Base-by-base conservation (phyloP, 768 basidiomycete species). In the Russula virescens region DNA sequence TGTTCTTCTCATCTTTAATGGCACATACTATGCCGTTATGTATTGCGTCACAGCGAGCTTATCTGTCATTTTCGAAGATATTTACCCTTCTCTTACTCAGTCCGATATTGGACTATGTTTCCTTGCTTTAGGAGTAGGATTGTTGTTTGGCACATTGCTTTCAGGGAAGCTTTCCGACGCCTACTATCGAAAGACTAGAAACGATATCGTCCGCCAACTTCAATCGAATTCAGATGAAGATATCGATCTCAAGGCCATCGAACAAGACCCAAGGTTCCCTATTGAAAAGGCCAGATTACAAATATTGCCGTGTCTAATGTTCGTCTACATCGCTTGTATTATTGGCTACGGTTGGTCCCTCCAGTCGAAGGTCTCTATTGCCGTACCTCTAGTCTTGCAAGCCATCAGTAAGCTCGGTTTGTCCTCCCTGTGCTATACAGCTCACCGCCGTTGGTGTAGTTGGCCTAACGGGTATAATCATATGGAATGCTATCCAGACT, bases 61-160 rank as follows among this genome's bases (percentile, higher is more conserved):
- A 18, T 84, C 88, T 1, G 80, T 85, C 0, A 76, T 86, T 0
- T 85, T 91, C 69, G 74, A 78, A 54, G 64, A 73, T 1, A 74
- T 78, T 1, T 92, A 94, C 65, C 79, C 84, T 0, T 79, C 73
- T 63, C 76, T 91, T 21, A 80, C 72, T 60, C 81, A 89, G 64
- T 83, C 84, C 4, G 78, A 82, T 25, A 79, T 89, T 35, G 92
- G 92, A 2, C 73, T 94, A 5, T 92, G 88, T 71, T 94, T 86
- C 75, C 74, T 94, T 58, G 82, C 85, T 1, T 80, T 87, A 55
- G 93, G 91, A 2, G 80, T 83, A 18, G 94, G 92, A 0, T 85
- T 85, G 74, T 72, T 83, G 10, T 53, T 86, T 18, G 86, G 90
- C 14, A 80, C 83, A 21, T 70, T 77, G n/a, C 25, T 78, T 1